Base-by-base conservation (phyloP, 768 basidiomycete genomes). In the Lyophyllum decastes region DNA sequence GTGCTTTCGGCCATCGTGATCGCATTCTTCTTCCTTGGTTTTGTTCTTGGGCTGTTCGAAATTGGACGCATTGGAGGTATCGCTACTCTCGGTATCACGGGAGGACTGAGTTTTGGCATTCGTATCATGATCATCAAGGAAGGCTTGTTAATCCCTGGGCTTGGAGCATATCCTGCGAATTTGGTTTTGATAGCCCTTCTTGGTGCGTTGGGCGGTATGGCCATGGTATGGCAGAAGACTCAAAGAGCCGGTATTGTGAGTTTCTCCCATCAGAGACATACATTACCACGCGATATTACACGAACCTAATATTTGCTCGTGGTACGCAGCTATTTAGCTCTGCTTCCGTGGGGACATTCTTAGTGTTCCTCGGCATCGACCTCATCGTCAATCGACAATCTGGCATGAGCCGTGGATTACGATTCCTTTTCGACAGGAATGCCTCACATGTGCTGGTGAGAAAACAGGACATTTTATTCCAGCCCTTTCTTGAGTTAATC, bases 391-490 rank as follows among this genome's bases (percentile, higher is more conserved):
- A 87, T 58, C 73, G 78, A 61, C 87, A 89, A 64, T 69, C 72
- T 5, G 88, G 88, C 5, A 78, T 88, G 77, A 85, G 86, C 62
- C 72, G 80, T 21, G 88, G 87, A 2, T 74, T 89, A 27, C 78
- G 88, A 21, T 82, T 78, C 62, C 75, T 89, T 14, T 78, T 88
- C 58, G 88, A 89, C 64, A 75, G 82, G 44, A 89, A 89, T 61
- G 64, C 73, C 10, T 77, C 80, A 25, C 88, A 89, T 70, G 67
- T 74, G 51, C 72, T 77, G 57, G 86, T 88, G 59, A 56, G 82
- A 72, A 16, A 25, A 21, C 50, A 19, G 44, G 10, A 6, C 16
- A 2, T 3, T 30, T 12, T 52, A 57, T 16, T 48, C 19, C 22
- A 7, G 54, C 21, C 49, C 51, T n/a, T 25, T 48, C 9, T 26